Percentiles rank a stretch among this genome's conserved stretches.
Evolutionary conservation across 2,329 filamentous ascomycete species (phyloP).

Genomic region (Sporothrix humicola): DNA sequence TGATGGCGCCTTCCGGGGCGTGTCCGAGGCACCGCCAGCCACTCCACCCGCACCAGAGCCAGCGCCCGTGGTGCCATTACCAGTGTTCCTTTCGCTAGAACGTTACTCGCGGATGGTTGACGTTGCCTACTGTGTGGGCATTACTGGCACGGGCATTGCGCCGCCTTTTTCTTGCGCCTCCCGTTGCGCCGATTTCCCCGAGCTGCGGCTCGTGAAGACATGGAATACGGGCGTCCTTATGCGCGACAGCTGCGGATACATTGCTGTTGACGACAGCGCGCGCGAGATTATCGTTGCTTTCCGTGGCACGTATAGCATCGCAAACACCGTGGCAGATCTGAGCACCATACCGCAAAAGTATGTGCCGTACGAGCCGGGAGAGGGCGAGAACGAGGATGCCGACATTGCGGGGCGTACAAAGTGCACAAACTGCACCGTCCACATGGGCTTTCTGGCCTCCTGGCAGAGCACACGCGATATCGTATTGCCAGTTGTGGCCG

Average conservation of each 20-base stretch:
- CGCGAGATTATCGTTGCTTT: slow-evolving; percentile 79
- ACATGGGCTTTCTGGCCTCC: slow-evolving; percentile 84
- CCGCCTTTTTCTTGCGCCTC: slow-evolving; percentile 85
- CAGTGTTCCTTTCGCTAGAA: slow-evolving; percentile 80
- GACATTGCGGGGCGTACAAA: slow-evolving; percentile 32
- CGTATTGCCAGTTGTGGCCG: slow-evolving; percentile 70
- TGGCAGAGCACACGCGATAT: slow-evolving; percentile 76
- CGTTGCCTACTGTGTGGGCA: slow-evolving; percentile 91
- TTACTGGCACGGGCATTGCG: slow-evolving; percentile 80
- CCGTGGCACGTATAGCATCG: slow-evolving; percentile 90
- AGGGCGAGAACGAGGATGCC: slow-evolving; percentile 38
- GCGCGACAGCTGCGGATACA: slow-evolving; percentile 91
- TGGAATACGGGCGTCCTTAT: slow-evolving; percentile 91
- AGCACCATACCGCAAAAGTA: slow-evolving; percentile 90
- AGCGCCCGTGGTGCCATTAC: not conserved
- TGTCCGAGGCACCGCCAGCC: not conserved
- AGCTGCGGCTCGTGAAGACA: slow-evolving; percentile 77
- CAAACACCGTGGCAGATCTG: slow-evolving; percentile 89
- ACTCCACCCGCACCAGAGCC: not conserved
- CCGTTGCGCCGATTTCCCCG: slow-evolving; percentile 81
- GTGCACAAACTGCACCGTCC: slow-evolving; percentile 89
- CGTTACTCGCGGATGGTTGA: slow-evolving; percentile 90
- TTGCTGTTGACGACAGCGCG: slow-evolving; percentile 76
- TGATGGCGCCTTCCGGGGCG: not conserved
- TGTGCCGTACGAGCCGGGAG: slow-evolving; percentile 73